phyloP scores from a whole-genome alignment of 2,329 filamentous ascomycete species.

The Cytospora chrysosperma region DNA sequence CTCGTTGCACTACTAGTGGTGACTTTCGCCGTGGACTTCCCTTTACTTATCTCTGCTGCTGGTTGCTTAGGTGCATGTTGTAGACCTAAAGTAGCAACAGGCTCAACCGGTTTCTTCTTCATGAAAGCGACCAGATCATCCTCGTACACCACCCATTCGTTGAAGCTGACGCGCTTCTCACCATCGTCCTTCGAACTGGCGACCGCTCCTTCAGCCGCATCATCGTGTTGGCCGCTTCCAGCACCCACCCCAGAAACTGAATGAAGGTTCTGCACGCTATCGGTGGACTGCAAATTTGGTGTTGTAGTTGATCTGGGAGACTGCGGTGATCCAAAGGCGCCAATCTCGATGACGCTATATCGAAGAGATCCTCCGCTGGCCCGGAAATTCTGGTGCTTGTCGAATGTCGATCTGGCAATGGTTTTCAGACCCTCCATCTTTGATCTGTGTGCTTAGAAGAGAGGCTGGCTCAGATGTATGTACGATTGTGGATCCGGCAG shows the following conservation, averaged over 20 bases:
- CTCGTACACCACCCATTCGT: constrained; percentile 25
- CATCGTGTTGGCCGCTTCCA: background rate
- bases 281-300: constrained; percentile 14
- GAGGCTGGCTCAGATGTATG: background rate
- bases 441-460: too few relatives aligned
- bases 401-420: constrained; percentile 24
- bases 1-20: background rate
- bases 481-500: constrained; percentile 8
- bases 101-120: constrained; percentile 21
- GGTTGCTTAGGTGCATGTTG: background rate
- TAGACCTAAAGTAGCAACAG: background rate
- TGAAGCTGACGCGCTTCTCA: constrained; percentile 11
- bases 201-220: background rate
- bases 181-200: background rate
- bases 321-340: constrained; percentile 16
- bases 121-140: constrained; percentile 23
- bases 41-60: background rate
- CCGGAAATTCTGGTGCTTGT: constrained; percentile 23
- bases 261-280: background rate
- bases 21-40: background rate
- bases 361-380: constrained; percentile 10
- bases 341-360: constrained; percentile 24
- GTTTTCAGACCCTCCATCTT: constrained; percentile 23
- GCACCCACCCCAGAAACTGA: background rate
- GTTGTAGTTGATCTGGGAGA: background rate